These are phyloP conservation scores for Candida smagusa DNA, from an alignment of 1,139 yeast genomes.

Conservation along the genomic window DNA sequence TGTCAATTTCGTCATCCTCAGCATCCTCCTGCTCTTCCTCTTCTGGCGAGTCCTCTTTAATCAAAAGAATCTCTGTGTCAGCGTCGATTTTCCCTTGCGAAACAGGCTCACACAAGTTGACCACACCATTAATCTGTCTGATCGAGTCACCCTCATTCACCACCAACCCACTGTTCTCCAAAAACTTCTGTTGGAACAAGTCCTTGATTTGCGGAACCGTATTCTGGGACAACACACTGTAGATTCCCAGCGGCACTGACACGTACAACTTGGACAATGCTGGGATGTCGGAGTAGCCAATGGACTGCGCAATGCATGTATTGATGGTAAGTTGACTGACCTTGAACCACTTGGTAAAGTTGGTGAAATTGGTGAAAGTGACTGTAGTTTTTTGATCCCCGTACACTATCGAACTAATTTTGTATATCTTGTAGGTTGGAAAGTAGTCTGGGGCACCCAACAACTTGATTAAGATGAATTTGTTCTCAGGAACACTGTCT, in stretches of 20 bases:
- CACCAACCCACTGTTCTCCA: conserved; percentile 28
- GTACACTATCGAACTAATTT: conserved; percentile 29
- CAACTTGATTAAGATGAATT: conserved; percentile 33
- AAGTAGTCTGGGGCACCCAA: conserved; percentile 47
- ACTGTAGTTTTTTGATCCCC: conserved; percentile 21
- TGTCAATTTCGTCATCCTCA: conserved; percentile 23
- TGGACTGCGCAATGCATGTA: conserved; percentile 30
- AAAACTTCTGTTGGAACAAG: conserved; percentile 26
- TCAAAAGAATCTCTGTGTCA: conserved; percentile 51
- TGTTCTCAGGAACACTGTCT: conserved; percentile 11
- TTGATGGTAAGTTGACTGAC: conserved; percentile 33
- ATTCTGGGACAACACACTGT: conserved; percentile 30
- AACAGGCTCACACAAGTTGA: conserved; percentile 68
- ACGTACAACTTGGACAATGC: conserved; percentile 32
- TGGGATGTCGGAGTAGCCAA: conserved; percentile 26
- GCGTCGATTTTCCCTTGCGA: conserved; percentile 57
- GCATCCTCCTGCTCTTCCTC: conserved; percentile 8
- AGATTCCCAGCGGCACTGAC: conserved; percentile 45
- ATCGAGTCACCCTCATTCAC: conserved; percentile 34
- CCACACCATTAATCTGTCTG: conserved; percentile 44
- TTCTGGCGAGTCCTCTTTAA: conserved; percentile 17
- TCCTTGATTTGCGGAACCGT: conserved; percentile 25
- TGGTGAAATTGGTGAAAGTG: conserved; percentile 36
- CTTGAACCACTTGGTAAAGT: conserved; percentile 21
- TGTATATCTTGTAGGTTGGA: conserved; percentile 31